These are phyloP conservation scores for Ascochyta lentis DNA, from an alignment of 2,329 filamentous ascomycete species.

Conservation along the genomic window DNA sequence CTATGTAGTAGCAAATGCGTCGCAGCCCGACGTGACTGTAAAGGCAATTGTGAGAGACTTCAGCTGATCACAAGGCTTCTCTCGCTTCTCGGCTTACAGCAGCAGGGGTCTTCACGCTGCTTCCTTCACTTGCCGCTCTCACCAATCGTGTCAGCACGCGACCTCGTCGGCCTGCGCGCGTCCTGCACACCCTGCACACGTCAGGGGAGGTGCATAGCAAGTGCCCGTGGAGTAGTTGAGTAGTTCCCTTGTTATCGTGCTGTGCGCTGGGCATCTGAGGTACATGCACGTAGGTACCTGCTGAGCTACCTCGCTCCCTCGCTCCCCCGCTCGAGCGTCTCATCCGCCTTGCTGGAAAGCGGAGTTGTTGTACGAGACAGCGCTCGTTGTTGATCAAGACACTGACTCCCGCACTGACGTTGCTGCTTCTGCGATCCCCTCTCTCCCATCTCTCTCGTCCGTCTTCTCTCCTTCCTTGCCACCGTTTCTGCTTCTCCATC, in stretches of 20 bases:
- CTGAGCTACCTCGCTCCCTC: conserved; percentile 7
- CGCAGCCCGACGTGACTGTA: not conserved
- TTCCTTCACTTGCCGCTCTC: conserved; percentile 11
- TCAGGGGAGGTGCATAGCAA: conserved; percentile 11
- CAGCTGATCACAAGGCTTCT: conserved; percentile 15
- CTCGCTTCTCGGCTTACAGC: conserved; percentile 15
- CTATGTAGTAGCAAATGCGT: not conserved
- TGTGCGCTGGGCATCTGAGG: conserved; percentile 9
- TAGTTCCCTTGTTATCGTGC: conserved; percentile 1
- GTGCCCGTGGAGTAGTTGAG: not conserved
- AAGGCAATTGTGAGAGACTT: conserved; percentile 2
- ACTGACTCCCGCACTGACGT: not conserved
- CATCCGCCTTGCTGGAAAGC: conserved; percentile 7
- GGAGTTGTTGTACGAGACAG: conserved; percentile 13
- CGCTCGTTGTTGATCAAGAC: conserved; percentile 5
- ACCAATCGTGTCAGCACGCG: conserved; percentile 11
- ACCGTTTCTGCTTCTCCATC: not conserved
- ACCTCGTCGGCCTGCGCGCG: conserved; percentile 7
- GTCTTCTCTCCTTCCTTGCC: not conserved
- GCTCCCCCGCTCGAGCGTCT: conserved; percentile 9
- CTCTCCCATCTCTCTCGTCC: not conserved
- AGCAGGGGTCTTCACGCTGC: conserved; percentile 10
- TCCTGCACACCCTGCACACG: conserved; percentile 14
- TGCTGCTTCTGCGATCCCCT: not conserved
- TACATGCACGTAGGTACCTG: conserved; percentile 9